A percentile compares a stretch with the other conserved stretches of the same genome.
phyloP scores from a whole-genome alignment of 148 eudicot species.

The Oxyria digyna region DNA sequence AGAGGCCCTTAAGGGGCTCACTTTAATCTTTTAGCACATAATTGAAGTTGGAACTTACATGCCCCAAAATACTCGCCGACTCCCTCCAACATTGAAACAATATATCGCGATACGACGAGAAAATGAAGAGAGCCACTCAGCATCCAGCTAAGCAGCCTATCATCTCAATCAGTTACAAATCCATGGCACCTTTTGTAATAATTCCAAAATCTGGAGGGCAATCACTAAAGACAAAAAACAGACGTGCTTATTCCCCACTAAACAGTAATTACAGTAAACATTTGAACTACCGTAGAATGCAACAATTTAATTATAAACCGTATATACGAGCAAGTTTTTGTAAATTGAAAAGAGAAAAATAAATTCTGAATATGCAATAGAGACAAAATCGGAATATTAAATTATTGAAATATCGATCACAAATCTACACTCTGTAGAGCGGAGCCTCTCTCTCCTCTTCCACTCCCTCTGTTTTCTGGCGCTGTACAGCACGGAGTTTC shows the following conservation, averaged over 20 bases:
- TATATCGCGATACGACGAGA: background rate
- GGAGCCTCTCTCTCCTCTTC: background rate
- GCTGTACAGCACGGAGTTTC: background rate
- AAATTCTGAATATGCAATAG: background rate
- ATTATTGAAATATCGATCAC: slow-evolving; percentile 1
- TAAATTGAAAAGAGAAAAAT: background rate
- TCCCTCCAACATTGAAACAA: background rate
- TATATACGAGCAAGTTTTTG: background rate
- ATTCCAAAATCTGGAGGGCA: slow-evolving; percentile 4
- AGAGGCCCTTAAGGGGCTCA: no score
- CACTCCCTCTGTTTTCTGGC: background rate
- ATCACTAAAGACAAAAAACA: background rate
- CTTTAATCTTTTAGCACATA: no score
- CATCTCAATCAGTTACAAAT: slow-evolving; percentile 2
- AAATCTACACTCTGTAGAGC: background rate
- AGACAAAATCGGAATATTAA: slow-evolving; percentile 2
- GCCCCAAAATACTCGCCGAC: background rate
- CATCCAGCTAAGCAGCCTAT: slow-evolving; percentile 5
- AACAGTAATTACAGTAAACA: background rate
- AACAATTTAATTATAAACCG: background rate
- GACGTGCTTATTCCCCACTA: background rate
- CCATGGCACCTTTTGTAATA: background rate
- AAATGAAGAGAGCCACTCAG: slow-evolving; percentile 4
- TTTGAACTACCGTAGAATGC: background rate
- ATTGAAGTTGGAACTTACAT: background rate